Percentiles rank a stretch among this genome's conserved stretches.
phyloP scores from a whole-genome alignment of 169 alveolate species.

The Plasmodium vivax region DNA sequence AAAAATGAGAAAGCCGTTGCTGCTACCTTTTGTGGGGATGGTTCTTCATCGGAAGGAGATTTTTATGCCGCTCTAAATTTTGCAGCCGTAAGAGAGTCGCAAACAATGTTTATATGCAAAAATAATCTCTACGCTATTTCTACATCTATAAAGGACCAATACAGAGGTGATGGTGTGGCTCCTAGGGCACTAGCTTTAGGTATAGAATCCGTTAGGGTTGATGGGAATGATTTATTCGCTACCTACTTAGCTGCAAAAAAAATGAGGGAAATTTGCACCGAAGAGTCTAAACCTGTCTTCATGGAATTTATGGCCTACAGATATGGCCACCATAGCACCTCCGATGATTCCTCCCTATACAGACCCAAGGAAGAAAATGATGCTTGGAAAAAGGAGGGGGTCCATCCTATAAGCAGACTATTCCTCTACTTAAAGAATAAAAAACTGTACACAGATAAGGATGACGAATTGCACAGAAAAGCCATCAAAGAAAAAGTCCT shows the following conservation, averaged over 20 bases:
- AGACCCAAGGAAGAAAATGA: constrained; percentile 91
- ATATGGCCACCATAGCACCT: constrained; percentile 96
- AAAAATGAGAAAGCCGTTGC: constrained; percentile 90
- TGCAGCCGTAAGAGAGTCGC: constrained; percentile 93
- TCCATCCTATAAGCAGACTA: constrained; percentile 86
- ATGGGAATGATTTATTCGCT: constrained; percentile 96
- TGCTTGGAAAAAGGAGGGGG: constrained; percentile 88
- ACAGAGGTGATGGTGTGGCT: constrained; percentile 96
- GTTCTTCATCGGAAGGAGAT: constrained; percentile 99
- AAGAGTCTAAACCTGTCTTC: constrained; percentile 88
- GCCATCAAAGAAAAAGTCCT: constrained; percentile 83
- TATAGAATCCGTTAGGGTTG: constrained; percentile 90
- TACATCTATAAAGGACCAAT: constrained; percentile 95
- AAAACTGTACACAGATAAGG: constrained; percentile 80
- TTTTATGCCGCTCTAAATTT: constrained; percentile 95
- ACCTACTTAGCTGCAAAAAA: constrained; percentile 91
- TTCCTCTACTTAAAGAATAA: constrained; percentile 77
- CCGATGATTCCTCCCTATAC: constrained; percentile 94
- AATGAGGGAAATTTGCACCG: constrained; percentile 91
- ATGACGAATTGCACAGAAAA: constrained; percentile 80
- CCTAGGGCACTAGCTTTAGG: constrained; percentile 96
- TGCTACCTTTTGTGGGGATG: constrained; percentile 96
- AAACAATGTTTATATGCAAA: constrained; percentile 96
- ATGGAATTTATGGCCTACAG: constrained; percentile 96
- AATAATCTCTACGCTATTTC: constrained; percentile 96